These are phyloP conservation scores for Chiua virens DNA, from an alignment of 768 basidiomycete species.

Conservation along the genomic window DNA sequence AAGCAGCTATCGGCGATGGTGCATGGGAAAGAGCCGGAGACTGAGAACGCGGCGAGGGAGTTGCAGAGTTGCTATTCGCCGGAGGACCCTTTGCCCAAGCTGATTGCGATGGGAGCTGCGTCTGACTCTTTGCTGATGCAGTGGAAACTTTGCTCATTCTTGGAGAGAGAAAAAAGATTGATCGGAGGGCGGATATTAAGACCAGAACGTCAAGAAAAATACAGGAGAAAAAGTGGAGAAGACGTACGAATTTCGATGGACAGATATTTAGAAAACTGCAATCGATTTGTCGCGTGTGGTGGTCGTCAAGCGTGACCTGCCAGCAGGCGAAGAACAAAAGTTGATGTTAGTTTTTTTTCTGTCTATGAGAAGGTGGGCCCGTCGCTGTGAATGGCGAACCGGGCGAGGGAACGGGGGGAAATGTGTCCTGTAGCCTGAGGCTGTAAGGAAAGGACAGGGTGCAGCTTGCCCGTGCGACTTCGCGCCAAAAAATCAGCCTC, in stretches of 20 bases:
- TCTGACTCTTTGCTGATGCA: conserved; percentile 68
- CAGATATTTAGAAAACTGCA: conserved; percentile 50
- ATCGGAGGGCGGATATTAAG: conserved; percentile 1
- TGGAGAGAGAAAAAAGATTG: conserved; percentile 4
- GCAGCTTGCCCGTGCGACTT: conserved; percentile 32
- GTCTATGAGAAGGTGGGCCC: conserved; percentile 40
- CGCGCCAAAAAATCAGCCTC: conserved; percentile 31
- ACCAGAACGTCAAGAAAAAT: not conserved
- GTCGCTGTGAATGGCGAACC: conserved; percentile 39
- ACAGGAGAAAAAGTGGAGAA: conserved; percentile 13
- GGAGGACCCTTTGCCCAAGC: conserved; percentile 93
- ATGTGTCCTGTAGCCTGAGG: conserved; percentile 38
- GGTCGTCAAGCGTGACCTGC: conserved; percentile 89
- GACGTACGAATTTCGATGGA: conserved; percentile 44
- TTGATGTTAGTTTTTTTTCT: conserved; percentile 40
- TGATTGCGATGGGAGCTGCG: conserved; percentile 76
- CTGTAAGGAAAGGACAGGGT: conserved; percentile 39
- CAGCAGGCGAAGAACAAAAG: conserved; percentile 80
- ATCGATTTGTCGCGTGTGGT: conserved; percentile 62
- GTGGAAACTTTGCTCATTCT: conserved; percentile 96
- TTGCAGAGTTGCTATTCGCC: conserved; percentile 47
- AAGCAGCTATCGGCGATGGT: conserved; percentile 43
- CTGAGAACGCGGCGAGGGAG: conserved; percentile 71
- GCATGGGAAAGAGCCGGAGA: conserved; percentile 64
- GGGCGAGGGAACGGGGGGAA: conserved; percentile 18